phyloP scores from a whole-genome alignment of 2,329 filamentous ascomycete species.

The Trichoderma lentiforme region DNA sequence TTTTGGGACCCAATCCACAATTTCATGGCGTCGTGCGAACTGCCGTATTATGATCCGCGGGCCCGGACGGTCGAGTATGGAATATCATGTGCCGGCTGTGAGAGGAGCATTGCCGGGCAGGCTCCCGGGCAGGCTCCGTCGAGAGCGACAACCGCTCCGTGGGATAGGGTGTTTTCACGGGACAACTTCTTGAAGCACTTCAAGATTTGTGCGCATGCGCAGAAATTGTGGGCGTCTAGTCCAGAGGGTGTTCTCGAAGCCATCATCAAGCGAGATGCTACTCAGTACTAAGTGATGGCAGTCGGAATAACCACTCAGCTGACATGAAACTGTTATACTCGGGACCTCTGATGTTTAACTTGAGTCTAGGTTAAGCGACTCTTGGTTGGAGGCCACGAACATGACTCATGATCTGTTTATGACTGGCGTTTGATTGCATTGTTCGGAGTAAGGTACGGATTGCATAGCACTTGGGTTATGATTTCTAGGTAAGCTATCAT shows the following conservation, averaged over 20 bases:
- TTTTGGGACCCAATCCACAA: conserved; percentile 11
- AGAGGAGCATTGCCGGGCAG: not conserved
- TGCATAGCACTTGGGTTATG: not conserved
- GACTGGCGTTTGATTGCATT: not conserved
- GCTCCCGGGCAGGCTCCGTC: not conserved
- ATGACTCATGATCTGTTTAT: not conserved
- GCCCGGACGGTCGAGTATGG: not conserved
- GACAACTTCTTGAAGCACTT: conserved; percentile 15
- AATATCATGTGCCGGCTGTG: conserved; percentile 7
- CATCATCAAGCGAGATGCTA: not conserved
- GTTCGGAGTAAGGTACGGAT: not conserved
- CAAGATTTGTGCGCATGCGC: not conserved
- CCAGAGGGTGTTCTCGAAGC: not conserved
- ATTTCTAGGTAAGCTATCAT: not conserved
- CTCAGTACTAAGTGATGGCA: not conserved
- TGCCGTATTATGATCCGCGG: conserved; percentile 9
- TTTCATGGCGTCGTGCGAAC: conserved; percentile 15
- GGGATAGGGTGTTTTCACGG: conserved; percentile 7
- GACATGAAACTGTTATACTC: not conserved
- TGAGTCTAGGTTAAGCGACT: not conserved
- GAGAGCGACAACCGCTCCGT: not conserved
- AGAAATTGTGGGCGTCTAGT: conserved; percentile 9
- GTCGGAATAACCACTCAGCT: not conserved
- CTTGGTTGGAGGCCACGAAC: not conserved
- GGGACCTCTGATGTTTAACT: not conserved